These are phyloP conservation scores for Musa itinerans DNA, from an alignment of 176 grass and related monocot species.

Conservation along the genomic window DNA sequence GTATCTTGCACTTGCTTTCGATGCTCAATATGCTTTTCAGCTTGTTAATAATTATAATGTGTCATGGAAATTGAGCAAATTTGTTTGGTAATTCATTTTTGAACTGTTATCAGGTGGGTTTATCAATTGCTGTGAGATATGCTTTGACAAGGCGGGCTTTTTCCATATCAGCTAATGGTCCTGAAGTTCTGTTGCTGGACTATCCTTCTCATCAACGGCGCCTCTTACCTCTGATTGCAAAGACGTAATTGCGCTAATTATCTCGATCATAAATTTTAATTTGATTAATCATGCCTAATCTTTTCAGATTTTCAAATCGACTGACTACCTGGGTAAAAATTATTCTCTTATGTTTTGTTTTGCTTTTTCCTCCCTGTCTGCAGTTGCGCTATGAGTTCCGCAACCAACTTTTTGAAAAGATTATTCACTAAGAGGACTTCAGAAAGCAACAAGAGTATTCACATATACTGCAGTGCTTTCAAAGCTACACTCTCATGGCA, in stretches of 20 bases:
- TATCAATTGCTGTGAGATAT: slow-evolving; percentile 84
- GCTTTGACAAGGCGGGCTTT: slow-evolving; percentile 86
- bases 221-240: slow-evolving; percentile 77
- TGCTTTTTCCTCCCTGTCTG: slow-evolving; percentile 5
- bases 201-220: slow-evolving; percentile 92
- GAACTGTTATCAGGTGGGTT: slow-evolving; percentile 36
- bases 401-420: slow-evolving; percentile 71
- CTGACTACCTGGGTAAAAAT: background rate
- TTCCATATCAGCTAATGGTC: slow-evolving; percentile 60
- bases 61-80: background rate
- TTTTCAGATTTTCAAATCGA: background rate
- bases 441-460: slow-evolving; percentile 63
- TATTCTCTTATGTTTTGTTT: background rate
- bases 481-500: slow-evolving; percentile 87
- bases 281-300: background rate
- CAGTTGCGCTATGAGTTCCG: slow-evolving; percentile 79
- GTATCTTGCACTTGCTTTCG: slow-evolving; percentile 22
- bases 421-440: slow-evolving; percentile 70
- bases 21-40: background rate
- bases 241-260: slow-evolving; percentile 37
- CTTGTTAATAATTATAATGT: background rate
- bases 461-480: slow-evolving; percentile 89
- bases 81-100: background rate
- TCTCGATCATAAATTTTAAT: too few relatives aligned
- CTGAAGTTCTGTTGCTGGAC: slow-evolving; percentile 76